A percentile compares a stretch with the other conserved stretches of the same genome.
These are phyloP conservation scores for Cicer cuneatum DNA, from an alignment of 306 rosid genomes.

Conservation along the genomic window DNA sequence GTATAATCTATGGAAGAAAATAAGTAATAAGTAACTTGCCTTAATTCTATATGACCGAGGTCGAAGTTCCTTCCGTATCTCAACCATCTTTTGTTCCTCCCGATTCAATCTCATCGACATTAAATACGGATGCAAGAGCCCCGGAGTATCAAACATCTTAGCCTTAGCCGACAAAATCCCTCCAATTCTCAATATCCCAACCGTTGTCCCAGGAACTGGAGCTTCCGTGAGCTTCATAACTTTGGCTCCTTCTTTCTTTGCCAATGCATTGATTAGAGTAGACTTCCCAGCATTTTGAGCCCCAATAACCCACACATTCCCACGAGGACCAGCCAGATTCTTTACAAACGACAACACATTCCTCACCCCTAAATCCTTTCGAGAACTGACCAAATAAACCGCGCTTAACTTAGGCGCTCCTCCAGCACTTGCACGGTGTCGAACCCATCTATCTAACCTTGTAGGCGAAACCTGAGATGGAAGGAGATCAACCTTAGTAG, in stretches of 20 bases:
- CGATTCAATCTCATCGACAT: constrained; percentile 80
- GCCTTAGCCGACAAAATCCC: constrained; percentile 93
- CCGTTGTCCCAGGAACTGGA: constrained; percentile 91
- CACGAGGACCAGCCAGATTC: constrained; percentile 90
- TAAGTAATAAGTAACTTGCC: constrained; percentile 58
- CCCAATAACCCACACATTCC: constrained; percentile 96
- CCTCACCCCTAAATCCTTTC: constrained; percentile 78
- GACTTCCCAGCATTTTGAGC: constrained; percentile 98
- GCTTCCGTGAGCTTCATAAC: constrained; percentile 91
- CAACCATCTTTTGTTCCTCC: constrained; percentile 92
- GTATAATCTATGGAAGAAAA: constrained; percentile 34
- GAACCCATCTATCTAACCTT: constrained; percentile 90
- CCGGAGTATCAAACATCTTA: constrained; percentile 92
- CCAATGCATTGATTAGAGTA: constrained; percentile 77
- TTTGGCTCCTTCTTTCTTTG: constrained; percentile 83
- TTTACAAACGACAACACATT: constrained; percentile 80
- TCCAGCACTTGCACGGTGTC: constrained; percentile 74
- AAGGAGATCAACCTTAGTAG: constrained; percentile 89
- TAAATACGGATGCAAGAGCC: constrained; percentile 82
- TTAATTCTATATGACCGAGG: constrained; percentile 84
- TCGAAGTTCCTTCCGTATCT: constrained; percentile 87
- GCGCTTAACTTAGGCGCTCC: constrained; percentile 86
- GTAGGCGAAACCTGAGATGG: constrained; percentile 86
- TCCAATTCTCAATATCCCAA: constrained; percentile 85
- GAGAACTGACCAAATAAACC: constrained; percentile 82